Conservation (phyloP, 352 stramenopile species). For the Phytopythium mirpurense region DNA sequence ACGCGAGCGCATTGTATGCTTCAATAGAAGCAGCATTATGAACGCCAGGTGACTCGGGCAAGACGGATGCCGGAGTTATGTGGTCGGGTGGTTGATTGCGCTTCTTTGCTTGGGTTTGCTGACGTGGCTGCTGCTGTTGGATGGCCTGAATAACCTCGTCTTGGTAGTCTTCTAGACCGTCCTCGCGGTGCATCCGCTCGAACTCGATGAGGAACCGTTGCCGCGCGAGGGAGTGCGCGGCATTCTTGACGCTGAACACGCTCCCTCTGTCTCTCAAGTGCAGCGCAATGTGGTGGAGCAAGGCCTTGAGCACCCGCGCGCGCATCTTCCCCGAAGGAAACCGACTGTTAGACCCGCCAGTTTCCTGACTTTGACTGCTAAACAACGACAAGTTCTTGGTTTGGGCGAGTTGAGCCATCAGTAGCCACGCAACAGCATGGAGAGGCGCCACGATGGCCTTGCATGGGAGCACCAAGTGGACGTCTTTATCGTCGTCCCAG, state of each 20-base stretch:
- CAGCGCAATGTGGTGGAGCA: slow-evolving; percentile 50
- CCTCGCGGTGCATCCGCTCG: slow-evolving; percentile 47
- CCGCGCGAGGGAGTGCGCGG: slow-evolving; percentile 33
- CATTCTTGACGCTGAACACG: slow-evolving; percentile 27
- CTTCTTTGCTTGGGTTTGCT: neutral
- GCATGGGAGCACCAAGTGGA: neutral
- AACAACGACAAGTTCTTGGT: neutral
- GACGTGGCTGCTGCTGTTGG: slow-evolving; percentile 1
- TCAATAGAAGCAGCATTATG: neutral
- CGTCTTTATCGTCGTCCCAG: neutral
- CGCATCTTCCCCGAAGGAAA: slow-evolving; percentile 21
- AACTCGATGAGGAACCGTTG: slow-evolving; percentile 53
- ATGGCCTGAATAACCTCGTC: neutral
- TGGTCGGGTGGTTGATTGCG: too few species aligned
- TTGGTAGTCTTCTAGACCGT: slow-evolving; percentile 51
- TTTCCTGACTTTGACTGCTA: neutral
- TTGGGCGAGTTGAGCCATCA: neutral
- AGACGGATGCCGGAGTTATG: too few species aligned
- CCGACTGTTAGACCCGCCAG: neutral
- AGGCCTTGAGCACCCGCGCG: slow-evolving; percentile 36
- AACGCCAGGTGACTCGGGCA: too few species aligned
- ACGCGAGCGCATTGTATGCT: neutral
- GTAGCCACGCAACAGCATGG: neutral
- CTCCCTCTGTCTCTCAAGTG: slow-evolving; percentile 24
- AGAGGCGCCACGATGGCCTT: neutral